Conservation (phyloP, 169 alveolate species). For the Prorocentrum cordatum region DNA sequence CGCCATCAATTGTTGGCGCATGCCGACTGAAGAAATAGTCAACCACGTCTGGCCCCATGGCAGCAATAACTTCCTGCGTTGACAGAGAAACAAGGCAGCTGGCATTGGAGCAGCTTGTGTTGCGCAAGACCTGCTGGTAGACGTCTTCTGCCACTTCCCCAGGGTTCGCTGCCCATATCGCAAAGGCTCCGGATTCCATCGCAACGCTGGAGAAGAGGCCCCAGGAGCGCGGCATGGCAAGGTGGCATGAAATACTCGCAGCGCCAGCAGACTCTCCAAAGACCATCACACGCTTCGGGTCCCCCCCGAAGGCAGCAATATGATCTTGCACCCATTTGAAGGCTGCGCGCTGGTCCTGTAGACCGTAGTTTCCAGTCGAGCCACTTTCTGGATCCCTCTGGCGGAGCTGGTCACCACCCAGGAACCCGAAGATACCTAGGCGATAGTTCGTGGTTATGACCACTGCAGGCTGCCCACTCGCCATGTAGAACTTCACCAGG, state of each 20-base stretch:
- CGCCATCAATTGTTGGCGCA: neutral
- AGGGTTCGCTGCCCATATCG: neutral
- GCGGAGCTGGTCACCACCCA: neutral
- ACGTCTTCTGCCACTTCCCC: neutral
- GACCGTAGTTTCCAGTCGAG: neutral
- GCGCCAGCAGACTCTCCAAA: conserved; percentile 16
- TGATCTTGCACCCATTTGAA: neutral
- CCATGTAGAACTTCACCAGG: neutral
- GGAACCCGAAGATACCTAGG: conserved; percentile 7
- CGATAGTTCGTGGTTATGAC: conserved; percentile 30
- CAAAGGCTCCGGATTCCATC: conserved; percentile 1
- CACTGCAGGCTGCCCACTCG: neutral
- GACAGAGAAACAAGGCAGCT: neutral
- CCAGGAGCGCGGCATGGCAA: neutral
- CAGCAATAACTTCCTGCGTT: neutral
- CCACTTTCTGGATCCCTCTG: neutral
- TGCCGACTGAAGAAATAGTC: neutral
- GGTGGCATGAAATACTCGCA: neutral
- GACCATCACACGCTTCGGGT: neutral
- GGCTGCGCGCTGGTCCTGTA: neutral
- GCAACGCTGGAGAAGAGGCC: neutral
- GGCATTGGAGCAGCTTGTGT: neutral
- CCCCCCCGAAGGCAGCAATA: neutral
- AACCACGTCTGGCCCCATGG: neutral
- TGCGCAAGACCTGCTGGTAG: neutral